A percentile compares a stretch with the other conserved stretches of the same genome.
Evolutionary conservation across 805 yeast species (phyloP).

Genomic region (Metschnikowia aberdeeniae): DNA sequence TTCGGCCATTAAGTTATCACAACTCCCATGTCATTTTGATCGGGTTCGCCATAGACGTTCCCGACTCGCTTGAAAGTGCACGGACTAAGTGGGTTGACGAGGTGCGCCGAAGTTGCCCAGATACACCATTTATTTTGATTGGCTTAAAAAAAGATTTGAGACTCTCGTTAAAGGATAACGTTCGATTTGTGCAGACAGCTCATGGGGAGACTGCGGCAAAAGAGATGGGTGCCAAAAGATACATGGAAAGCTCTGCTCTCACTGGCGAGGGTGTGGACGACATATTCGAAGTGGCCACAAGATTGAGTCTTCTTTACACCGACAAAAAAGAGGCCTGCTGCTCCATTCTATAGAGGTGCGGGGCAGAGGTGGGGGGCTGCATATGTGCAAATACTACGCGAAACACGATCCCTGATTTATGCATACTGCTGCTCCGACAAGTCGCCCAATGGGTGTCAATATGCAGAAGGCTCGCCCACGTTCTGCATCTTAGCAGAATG

Average conservation of each 20-base stretch:
- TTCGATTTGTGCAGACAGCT: conserved; percentile 48
- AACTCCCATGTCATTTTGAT: conserved; percentile 83
- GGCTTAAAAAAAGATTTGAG: conserved; percentile 85
- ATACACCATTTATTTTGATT: conserved; percentile 70
- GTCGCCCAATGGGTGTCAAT: too few relatives aligned
- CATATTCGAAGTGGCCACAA: conserved; percentile 85
- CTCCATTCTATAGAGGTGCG: conserved; percentile 21
- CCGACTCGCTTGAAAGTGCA: conserved; percentile 82
- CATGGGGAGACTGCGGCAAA: conserved; percentile 70
- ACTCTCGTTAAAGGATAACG: conserved; percentile 33
- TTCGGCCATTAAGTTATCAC: conserved; percentile 83
- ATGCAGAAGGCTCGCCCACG: too few relatives aligned
- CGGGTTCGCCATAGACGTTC: conserved; percentile 81
- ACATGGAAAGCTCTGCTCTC: conserved; percentile 84
- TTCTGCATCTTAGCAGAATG: too few relatives aligned
- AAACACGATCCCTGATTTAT: too few relatives aligned
- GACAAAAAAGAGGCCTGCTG: conserved; percentile 33
- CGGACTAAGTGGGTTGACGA: conserved; percentile 84
- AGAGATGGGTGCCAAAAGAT: conserved; percentile 76
- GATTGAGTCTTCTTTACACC: conserved; percentile 60
- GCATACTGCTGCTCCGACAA: too few relatives aligned
- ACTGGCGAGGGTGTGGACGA: conserved; percentile 96
- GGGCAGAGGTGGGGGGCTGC: conserved; percentile 5
- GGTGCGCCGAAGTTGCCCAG: conserved; percentile 75
- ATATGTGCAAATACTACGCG: not conserved